Evolutionary conservation across 2,329 filamentous ascomycete species (phyloP).

Genomic region (Pestalotiopsis sp.): DNA sequence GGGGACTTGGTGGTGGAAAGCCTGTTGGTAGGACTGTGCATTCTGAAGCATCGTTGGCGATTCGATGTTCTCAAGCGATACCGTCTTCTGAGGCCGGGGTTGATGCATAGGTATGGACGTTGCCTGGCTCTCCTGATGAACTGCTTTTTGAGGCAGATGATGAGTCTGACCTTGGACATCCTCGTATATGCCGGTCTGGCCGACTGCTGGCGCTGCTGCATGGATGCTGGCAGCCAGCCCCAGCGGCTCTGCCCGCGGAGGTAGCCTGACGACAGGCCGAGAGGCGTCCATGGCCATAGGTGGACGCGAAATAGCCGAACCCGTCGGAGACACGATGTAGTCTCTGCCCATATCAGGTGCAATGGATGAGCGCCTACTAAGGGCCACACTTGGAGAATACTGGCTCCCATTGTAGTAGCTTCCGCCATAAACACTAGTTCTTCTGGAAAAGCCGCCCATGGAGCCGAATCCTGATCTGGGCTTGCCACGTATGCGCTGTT

Average conservation of each 20-base stretch:
- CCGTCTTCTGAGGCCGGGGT: constrained; percentile 89
- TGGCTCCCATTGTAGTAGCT: constrained; percentile 70
- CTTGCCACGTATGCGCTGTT: constrained; percentile 77
- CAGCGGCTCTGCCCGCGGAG: constrained; percentile 52
- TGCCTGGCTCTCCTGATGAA: constrained; percentile 58
- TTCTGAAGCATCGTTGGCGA: constrained; percentile 64
- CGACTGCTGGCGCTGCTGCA: constrained; percentile 22
- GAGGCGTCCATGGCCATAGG: constrained; percentile 61
- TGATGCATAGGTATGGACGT: constrained; percentile 79
- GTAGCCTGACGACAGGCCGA: constrained; percentile 81
- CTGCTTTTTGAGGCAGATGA: constrained; percentile 60
- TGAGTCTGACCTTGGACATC: constrained; percentile 60
- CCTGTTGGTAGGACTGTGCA: constrained; percentile 66
- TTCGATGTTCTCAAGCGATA: constrained; percentile 92
- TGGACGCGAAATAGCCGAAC: constrained; percentile 73
- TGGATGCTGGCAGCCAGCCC: constrained; percentile 23
- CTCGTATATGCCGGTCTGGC: constrained; percentile 50
- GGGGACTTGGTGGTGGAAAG: constrained; percentile 95
- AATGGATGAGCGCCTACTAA: constrained; percentile 86
- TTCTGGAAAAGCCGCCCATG: constrained; percentile 70
- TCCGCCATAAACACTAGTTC: constrained; percentile 79
- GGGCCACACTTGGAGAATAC: constrained; percentile 84
- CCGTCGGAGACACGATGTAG: constrained; percentile 77
- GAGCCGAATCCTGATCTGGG: constrained; percentile 72
- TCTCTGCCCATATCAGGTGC: constrained; percentile 70